Percentiles rank a stretch among this genome's conserved stretches.
Conservation (phyloP, 202 grass and related monocot species). For the Zoysia matrella region DNA sequence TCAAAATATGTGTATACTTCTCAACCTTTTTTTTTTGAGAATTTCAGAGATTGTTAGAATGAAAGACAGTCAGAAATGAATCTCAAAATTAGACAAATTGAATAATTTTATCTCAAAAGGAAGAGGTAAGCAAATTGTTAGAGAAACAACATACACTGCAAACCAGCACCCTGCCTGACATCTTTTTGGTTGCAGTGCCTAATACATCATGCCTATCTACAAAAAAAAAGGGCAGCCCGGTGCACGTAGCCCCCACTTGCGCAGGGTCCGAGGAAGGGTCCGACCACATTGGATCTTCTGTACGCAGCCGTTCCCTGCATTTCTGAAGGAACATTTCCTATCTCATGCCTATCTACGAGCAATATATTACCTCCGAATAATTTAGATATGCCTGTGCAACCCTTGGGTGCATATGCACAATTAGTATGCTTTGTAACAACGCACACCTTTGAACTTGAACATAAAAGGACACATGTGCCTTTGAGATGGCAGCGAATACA, state of each 20-base stretch:
- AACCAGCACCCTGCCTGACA: background rate
- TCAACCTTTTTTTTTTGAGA: background rate
- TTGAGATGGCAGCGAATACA: conserved; percentile 13
- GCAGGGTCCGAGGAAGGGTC: too few species aligned
- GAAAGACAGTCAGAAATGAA: conserved; percentile 11
- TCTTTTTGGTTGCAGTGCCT: background rate
- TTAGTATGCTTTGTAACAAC: conserved; percentile 9
- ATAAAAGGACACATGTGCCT: conserved; percentile 10
- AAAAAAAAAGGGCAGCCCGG: too few species aligned
- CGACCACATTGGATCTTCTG: too few species aligned
- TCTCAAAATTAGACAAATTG: conserved; percentile 7
- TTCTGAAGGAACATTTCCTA: too few species aligned
- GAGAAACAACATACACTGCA: conserved; percentile 2
- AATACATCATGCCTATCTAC: conserved; percentile 11
- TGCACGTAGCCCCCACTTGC: too few species aligned
- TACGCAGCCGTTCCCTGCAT: too few species aligned
- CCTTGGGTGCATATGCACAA: conserved; percentile 8
- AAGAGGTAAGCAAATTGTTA: conserved; percentile 12
- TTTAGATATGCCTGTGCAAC: background rate
- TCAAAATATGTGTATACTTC: background rate
- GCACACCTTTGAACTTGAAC: conserved; percentile 18
- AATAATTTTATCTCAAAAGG: conserved; percentile 6
- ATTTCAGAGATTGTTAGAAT: conserved; percentile 14
- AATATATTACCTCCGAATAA: background rate
- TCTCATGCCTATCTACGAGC: background rate